phyloP scores from a whole-genome alignment of 2,329 filamentous ascomycete species.

The Beauveria medogensis region DNA sequence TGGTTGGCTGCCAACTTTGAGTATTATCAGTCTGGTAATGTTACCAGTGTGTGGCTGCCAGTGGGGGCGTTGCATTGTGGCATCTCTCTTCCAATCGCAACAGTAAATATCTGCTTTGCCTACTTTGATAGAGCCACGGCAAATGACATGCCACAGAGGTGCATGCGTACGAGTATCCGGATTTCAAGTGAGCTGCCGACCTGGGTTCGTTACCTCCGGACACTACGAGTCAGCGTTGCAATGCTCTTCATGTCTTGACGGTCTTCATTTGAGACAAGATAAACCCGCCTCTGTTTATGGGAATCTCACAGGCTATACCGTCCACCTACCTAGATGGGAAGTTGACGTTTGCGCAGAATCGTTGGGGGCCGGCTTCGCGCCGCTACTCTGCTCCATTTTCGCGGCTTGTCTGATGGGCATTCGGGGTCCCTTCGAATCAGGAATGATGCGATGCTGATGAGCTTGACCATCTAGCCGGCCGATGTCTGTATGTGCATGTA shows the following conservation, averaged over 20 bases:
- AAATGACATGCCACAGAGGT: conserved; percentile 3
- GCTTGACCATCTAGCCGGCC: background rate
- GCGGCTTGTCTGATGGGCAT: background rate
- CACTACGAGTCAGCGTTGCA: background rate
- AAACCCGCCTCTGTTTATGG: background rate
- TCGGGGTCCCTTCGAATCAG: background rate
- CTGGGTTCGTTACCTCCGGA: background rate
- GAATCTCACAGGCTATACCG: too few species aligned
- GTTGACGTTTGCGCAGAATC: background rate
- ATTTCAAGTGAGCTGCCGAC: background rate
- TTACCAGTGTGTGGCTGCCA: background rate
- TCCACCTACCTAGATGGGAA: too few species aligned
- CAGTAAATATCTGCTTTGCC: background rate
- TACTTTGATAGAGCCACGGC: background rate
- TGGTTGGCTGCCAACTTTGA: background rate
- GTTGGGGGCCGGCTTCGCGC: conserved; percentile 1
- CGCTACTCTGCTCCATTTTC: background rate
- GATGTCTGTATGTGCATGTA: background rate
- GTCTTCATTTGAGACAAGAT: background rate
- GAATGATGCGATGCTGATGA: background rate
- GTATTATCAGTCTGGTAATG: background rate
- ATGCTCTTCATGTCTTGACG: background rate
- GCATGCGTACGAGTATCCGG: background rate
- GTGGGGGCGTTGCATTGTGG: conserved; percentile 9
- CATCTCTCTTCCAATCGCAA: conserved; percentile 6